A percentile compares a stretch with the other conserved stretches of the same genome.
These are phyloP conservation scores for Ogataea pilisensis DNA, from an alignment of 805 yeast genomes.

Conservation along the genomic window DNA sequence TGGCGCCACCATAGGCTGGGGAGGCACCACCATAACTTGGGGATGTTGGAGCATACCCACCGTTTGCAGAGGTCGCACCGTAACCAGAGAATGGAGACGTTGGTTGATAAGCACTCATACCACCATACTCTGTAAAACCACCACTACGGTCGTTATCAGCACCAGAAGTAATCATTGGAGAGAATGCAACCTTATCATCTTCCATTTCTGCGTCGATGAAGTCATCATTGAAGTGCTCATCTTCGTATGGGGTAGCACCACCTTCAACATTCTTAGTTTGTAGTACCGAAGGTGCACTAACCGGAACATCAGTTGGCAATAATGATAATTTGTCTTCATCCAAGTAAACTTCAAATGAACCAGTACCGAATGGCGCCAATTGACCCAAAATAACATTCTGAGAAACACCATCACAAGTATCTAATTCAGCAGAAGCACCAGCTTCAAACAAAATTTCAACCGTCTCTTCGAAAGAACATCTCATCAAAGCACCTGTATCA, in stretches of 20 bases:
- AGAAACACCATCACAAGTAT: slow-evolving; percentile 97
- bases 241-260: slow-evolving; percentile 88
- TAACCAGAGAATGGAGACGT: slow-evolving; percentile 52
- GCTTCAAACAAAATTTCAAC: slow-evolving; percentile 97
- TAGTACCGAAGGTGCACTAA: slow-evolving; percentile 35
- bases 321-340: slow-evolving; percentile 81
- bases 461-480: slow-evolving; percentile 99
- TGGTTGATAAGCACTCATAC: slow-evolving; percentile 43
- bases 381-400: slow-evolving; percentile 97
- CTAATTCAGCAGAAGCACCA: slow-evolving; percentile 96
- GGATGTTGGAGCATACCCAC: slow-evolving; percentile 46
- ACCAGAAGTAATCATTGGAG: slow-evolving; percentile 89
- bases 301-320: slow-evolving; percentile 48
- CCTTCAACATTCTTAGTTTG: slow-evolving; percentile 56
- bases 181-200: slow-evolving; percentile 73
- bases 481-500: slow-evolving; percentile 98
- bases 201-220: slow-evolving; percentile 39
- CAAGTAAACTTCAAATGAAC: slow-evolving; percentile 92
- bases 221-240: slow-evolving; percentile 62
- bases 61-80: slow-evolving; percentile 47
- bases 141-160: slow-evolving; percentile 70
- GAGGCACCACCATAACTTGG: slow-evolving; percentile 53
- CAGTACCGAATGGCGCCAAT: slow-evolving; percentile 98
- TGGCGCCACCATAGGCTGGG: slow-evolving; percentile 49
- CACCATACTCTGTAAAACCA: slow-evolving; percentile 87